Conservation (phyloP, 495 filamentous ascomycete genomes). For the Talaromyces adpressus region DNA sequence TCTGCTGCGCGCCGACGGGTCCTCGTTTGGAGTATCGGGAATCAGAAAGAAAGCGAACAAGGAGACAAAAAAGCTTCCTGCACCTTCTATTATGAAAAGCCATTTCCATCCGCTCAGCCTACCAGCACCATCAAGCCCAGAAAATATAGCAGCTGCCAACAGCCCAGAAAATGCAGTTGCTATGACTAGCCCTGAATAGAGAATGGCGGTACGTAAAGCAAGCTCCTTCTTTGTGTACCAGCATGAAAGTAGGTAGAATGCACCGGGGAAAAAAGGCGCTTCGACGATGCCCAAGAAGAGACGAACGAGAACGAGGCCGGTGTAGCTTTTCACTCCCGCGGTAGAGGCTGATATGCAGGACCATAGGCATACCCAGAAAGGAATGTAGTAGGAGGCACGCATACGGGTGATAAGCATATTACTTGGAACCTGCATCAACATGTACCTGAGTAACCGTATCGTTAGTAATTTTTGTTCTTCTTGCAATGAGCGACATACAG, state of each 20-base stretch:
- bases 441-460: conserved; percentile 23
- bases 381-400: conserved; percentile 25
- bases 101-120: conserved; percentile 74
- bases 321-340: conserved; percentile 35
- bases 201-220: conserved; percentile 32
- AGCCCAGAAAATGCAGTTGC: conserved; percentile 41
- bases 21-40: conserved; percentile 50
- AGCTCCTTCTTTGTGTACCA: conserved; percentile 48
- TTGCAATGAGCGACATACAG: too few relatives aligned
- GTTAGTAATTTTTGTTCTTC: too few relatives aligned
- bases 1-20: too few relatives aligned
- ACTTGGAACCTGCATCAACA: conserved; percentile 52
- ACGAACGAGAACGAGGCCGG: conserved; percentile 27
- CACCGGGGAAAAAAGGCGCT: conserved; percentile 44
- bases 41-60: conserved; percentile 64
- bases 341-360: conserved; percentile 38
- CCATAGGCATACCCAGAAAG: conserved; percentile 43
- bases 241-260: conserved; percentile 35
- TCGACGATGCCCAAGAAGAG: conserved; percentile 40
- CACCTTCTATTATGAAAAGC: conserved; percentile 58
- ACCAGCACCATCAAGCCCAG: conserved; percentile 24
- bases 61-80: conserved; percentile 56
- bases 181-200: conserved; percentile 35
- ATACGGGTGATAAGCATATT: conserved; percentile 50
- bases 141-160: conserved; percentile 27